Evolutionary conservation across 2,329 filamentous ascomycete species (phyloP), one percentile per base, ranked within the genome.

Genomic region (Acarospora socialis): DNA sequence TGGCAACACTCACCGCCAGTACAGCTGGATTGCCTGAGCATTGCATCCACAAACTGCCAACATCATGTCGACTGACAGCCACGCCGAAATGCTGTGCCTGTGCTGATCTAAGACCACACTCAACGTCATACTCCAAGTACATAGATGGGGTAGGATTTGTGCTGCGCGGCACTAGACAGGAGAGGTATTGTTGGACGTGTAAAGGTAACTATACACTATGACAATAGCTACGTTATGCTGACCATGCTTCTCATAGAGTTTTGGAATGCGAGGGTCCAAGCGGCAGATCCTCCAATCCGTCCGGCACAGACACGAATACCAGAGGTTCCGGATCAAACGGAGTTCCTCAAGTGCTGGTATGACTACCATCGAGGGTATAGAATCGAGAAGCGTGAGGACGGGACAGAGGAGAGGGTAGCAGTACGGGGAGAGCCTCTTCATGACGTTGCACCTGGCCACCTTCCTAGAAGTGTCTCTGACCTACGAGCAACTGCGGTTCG

Each of bases 101-200:
- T 36, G 50, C 50, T 7, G 56, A 59, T 36, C 48, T 51, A 32
- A 47, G 56, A 21, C 39, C 50, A 2, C 61, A 66, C 34, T 50
- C 57, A 3, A 43, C 51, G 2, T 52, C 55, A 1, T 66, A 66
- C 37, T 46, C 49, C 8, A 56, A 59, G 0, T 66, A 66, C 41
- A 56, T 66, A 22, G 63, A 65, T 33, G 63, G 63, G 13, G 50
- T 65, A n/a, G 63, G 63, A 7, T 61, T 60, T 25, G 61, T 65
- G 4, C 52, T 56, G 21, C 49, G 60, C 15, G 63, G 61, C 2
- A 61, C 55, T 4, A 42, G 63, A 22, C 65, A 62, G 61, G 58
- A 66, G 41, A 48, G 57, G 34, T 66, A 66, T 36, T 66, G 63
- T 40, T 65, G 61, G 61, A 63, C 58, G 40, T 66, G 63, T 39